Evolutionary conservation across 2,329 filamentous ascomycete species (phyloP), one percentile per base, ranked within the genome.

Genomic region (Colletotrichum caudatum): DNA sequence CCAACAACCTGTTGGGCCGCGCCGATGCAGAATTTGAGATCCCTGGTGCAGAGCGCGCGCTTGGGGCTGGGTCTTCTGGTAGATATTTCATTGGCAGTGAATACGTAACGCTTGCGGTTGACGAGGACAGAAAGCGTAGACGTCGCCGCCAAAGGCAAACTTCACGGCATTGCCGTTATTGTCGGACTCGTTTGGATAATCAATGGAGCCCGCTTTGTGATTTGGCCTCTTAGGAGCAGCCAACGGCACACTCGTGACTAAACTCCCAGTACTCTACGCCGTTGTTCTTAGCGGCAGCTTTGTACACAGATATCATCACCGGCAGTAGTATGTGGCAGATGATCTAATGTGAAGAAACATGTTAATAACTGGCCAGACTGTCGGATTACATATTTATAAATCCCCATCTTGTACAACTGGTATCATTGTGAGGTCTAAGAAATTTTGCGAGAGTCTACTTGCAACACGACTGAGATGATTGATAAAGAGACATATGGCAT

Each of bases 151-250:
- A 1, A 6, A 41, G 14, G 39, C 39, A 41, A 41, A 41, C 39
- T 41, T 66, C 44, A 66, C 59, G 16, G 54, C 41, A 23, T 50
- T 66, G 54, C 64, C 64, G 11, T 48, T 58, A 35, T 66, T 59
- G n/a, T 48, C 64, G 1, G 51, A 59, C n/a, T 23, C 16, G 33
- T 60, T 51, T 16, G 54, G 54, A 54, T 66, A 60, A 11, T 54
- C 33, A 35, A 44, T 60, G 44, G 33, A 50, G 39, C 54, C 54
- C 16, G 44, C 35, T 23, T 41, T 60, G 33, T 66, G 33, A n/a
- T 51, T 51, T 41, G n/a, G 64, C 54, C 9, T 26, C 41, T 16
- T n/a, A 8, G 41, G 59, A 29, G 39, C 14, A 41, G 14, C 39
- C 39, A 41, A 41, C 11, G 39, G 14, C 39, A 41, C 39, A 41